Base-by-base conservation (phyloP, 768 basidiomycete species). In the Serendipita sp. region DNA sequence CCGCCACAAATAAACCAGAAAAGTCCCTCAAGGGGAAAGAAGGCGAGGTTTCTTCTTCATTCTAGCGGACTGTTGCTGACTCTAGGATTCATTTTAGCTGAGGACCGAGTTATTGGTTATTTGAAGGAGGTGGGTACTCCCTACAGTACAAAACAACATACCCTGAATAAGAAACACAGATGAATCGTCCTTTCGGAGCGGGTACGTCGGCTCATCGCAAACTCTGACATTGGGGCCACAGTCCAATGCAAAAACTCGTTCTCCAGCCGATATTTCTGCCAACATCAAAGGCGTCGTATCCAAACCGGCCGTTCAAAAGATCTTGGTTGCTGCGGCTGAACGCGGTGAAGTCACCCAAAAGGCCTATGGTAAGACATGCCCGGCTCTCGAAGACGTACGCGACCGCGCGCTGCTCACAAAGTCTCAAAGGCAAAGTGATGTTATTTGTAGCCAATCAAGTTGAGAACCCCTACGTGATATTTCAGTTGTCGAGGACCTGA, bases 161-260 rank as follows among this genome's bases (percentile, higher is more conserved):
- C 64, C 44, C 45, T 44, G 64, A 64, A 62, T 16, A 53, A 48
- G 23, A 53, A 50, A 43, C 50, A 40, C 69, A 92, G 89, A 89
- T 91, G 83, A 95, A 95, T 73, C 81, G 91, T n/a, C 91, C 91
- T 3, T 94, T 86, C 70, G 91, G 91, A 5, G 91, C 90, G 46
- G 72, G 76, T 73, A 66, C 66, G 68, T 62, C n/a, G 3, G 48
- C 10, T 45, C 33, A 58, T 48, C 18, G 37, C 37, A 40, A 5
- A 18, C 48, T 50, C 16, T n/a, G 62, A 3, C 23, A 23, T 23
- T 1, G 23, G 1, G 23, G 23, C n/a, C 62, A 45, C n/a, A 37
- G 45, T 31, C 3, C 18, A 44, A 52, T 34, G 15, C 1, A 23
- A 23, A 23, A 23, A 23, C 23, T 23, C 31, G 18, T 18, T 13